Conservation (phyloP, 169 alveolate species). For the Cryptosporidium meleagridis region DNA sequence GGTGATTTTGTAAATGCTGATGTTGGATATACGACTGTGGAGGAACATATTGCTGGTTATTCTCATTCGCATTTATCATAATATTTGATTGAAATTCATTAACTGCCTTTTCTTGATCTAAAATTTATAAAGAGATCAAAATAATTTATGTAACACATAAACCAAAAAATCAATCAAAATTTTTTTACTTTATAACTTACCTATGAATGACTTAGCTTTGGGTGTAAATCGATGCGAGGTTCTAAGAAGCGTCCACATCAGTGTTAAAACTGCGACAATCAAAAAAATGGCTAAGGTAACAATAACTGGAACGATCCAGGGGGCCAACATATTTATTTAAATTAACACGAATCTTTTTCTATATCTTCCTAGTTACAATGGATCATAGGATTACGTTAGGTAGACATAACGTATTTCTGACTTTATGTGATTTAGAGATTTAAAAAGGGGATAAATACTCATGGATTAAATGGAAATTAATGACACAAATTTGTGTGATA, state of each 20-base stretch:
- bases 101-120: conserved; percentile 47
- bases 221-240: conserved; percentile 68
- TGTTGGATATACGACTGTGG: conserved; percentile 31
- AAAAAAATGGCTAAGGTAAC: conserved; percentile 34
- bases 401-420: conserved; percentile 67
- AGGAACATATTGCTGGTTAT: conserved; percentile 19
- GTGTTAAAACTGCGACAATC: conserved; percentile 3
- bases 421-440: conserved; percentile 45
- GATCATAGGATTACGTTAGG: neutral
- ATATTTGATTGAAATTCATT: conserved; percentile 26
- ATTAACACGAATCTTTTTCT: neutral
- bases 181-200: conserved; percentile 14
- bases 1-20: conserved; percentile 6
- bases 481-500: neutral
- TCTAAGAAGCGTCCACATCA: conserved; percentile 69
- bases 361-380: neutral
- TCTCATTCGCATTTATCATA: conserved; percentile 18
- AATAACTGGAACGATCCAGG: conserved; percentile 66
- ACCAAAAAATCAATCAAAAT: too few relatives aligned
- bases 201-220: conserved; percentile 19
- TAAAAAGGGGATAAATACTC: neutral
- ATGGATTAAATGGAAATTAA: neutral
- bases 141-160: neutral
- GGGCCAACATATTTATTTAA: conserved; percentile 37
- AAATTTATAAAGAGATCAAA: neutral